Evolutionary conservation across 352 stramenopile genomes (phyloP).

Genomic region (Globisporangium camurandrum): DNA sequence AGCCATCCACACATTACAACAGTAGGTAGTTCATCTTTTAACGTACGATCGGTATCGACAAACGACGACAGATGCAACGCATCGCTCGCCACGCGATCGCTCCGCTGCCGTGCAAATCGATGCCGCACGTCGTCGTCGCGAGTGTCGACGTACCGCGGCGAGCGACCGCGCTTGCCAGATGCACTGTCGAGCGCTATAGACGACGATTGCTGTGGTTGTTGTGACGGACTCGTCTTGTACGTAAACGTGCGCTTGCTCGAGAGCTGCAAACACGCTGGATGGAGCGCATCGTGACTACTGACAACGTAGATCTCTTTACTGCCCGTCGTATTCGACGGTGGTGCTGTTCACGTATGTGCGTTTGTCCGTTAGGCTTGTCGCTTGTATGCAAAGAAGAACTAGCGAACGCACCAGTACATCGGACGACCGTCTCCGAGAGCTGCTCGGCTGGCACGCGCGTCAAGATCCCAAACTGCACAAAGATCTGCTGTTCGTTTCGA

Average conservation of each 20-base stretch:
- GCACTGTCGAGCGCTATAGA: conserved; percentile 1
- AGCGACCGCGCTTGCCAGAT: conserved; percentile 42
- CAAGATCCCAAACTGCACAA: conserved; percentile 62
- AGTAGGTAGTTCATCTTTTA: not conserved
- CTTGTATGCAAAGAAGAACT: not conserved
- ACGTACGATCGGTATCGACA: conserved; percentile 61
- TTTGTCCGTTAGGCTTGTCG: not conserved
- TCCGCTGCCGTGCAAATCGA: conserved; percentile 2
- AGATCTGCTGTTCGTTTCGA: conserved; percentile 32
- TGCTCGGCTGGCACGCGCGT: conserved; percentile 41
- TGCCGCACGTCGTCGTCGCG: not conserved
- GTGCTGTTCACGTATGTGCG: conserved; percentile 21
- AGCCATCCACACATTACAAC: not conserved
- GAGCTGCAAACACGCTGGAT: conserved; percentile 30
- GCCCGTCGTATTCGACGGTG: conserved; percentile 24
- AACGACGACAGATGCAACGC: conserved; percentile 48
- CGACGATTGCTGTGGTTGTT: not conserved
- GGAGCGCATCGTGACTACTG: conserved; percentile 15
- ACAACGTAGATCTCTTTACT: conserved; percentile 59
- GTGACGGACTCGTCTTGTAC: conserved; percentile 28
- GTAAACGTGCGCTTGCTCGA: conserved; percentile 44
- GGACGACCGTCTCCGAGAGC: conserved; percentile 64
- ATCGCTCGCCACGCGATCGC: conserved; percentile 6
- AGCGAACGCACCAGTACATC: conserved; percentile 51
- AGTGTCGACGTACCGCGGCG: too few relatives aligned